Evolutionary conservation across 441 rosid species (phyloP).

Genomic region (Aleurites moluccanus): DNA sequence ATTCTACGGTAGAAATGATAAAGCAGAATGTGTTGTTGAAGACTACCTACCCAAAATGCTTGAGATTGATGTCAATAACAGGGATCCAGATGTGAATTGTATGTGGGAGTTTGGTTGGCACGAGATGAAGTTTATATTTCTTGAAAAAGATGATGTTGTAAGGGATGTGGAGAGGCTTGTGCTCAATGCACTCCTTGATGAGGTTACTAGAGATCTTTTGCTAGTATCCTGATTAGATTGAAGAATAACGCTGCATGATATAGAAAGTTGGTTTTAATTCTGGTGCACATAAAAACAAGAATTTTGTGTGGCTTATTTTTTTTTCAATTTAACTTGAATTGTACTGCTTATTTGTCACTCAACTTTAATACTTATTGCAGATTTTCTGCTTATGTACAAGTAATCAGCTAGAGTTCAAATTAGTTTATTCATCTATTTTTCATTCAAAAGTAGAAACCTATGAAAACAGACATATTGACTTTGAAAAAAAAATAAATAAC

Average conservation of each 20-base stretch:
- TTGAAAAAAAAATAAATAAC: too few relatives aligned
- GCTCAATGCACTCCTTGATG: constrained; percentile 59
- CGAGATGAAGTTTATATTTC: constrained; percentile 36
- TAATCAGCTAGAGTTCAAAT: not conserved
- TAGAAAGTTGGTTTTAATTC: not conserved
- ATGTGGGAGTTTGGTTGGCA: constrained; percentile 94
- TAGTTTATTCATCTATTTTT: not conserved
- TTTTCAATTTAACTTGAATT: not conserved
- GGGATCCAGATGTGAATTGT: constrained; percentile 62
- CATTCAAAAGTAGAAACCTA: not conserved
- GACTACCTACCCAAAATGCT: constrained; percentile 67
- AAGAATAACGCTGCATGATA: not conserved
- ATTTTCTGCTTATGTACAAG: not conserved
- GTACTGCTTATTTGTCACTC: not conserved
- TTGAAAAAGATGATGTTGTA: constrained; percentile 64
- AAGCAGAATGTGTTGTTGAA: constrained; percentile 41
- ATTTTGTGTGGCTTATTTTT: constrained; percentile 12
- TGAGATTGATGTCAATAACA: constrained; percentile 51
- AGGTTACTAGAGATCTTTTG: constrained; percentile 58
- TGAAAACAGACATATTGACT: too few relatives aligned
- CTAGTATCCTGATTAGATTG: not conserved
- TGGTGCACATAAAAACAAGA: not conserved
- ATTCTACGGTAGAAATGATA: constrained; percentile 48
- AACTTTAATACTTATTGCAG: not conserved
- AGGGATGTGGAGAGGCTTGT: constrained; percentile 66